phyloP scores from a whole-genome alignment of 805 yeast genomes.

The Lipomyces mesembrius region DNA sequence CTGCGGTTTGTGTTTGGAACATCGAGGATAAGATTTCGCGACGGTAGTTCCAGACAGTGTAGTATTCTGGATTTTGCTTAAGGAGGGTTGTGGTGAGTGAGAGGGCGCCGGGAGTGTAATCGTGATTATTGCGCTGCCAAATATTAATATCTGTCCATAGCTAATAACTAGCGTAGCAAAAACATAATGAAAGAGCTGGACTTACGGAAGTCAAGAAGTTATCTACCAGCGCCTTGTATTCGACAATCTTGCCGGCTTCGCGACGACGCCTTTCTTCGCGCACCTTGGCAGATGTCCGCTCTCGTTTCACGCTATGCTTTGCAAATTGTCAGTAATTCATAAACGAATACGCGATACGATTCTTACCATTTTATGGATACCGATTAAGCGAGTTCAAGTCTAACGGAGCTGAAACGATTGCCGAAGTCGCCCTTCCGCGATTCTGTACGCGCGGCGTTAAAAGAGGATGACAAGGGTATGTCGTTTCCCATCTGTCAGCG shows the following conservation, averaged over 20 bases:
- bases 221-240: conserved; percentile 56
- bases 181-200: neutral
- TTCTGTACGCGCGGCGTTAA: too few relatives aligned
- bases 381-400: neutral
- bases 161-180: neutral
- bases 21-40: conserved; percentile 63
- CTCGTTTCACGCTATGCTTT: conserved; percentile 75
- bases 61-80: conserved; percentile 78
- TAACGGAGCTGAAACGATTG: neutral
- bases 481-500: too few relatives aligned
- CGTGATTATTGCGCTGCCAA: conserved; percentile 41
- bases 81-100: conserved; percentile 62
- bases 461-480: too few relatives aligned
- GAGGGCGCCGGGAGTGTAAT: conserved; percentile 51
- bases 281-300: conserved; percentile 57
- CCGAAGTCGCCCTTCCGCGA: too few relatives aligned
- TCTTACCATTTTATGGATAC: neutral
- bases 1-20: conserved; percentile 39
- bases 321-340: neutral
- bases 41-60: conserved; percentile 88
- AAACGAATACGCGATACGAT: neutral
- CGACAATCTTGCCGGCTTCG: conserved; percentile 65
- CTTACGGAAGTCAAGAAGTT: conserved; percentile 49
- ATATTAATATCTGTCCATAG: neutral
- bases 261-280: conserved; percentile 56